phyloP scores from a whole-genome alignment of 768 basidiomycete species.

The Leccinum sublutescens region DNA sequence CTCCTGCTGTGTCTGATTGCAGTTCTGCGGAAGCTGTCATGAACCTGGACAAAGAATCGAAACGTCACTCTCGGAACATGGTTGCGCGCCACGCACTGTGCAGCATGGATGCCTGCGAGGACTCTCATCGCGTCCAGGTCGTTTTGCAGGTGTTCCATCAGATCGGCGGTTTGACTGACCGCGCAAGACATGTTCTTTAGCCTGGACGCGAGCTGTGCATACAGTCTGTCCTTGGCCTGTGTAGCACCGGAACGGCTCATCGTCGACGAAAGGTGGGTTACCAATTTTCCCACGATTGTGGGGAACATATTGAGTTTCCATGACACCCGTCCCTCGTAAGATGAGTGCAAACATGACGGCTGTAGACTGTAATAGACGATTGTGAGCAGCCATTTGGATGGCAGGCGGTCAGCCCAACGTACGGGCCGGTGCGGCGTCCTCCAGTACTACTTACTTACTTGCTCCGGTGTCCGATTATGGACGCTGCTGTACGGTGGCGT shows the following conservation, averaged over 20 bases:
- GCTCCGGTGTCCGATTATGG: not conserved
- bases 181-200: slow-evolving; percentile 66
- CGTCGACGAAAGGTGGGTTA: not conserved
- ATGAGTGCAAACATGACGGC: not conserved
- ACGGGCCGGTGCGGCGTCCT: not conserved
- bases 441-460: not conserved
- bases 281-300: slow-evolving; percentile 14
- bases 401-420: no score
- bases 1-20: slow-evolving; percentile 30
- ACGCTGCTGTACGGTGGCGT: slow-evolving; percentile 10
- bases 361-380: not conserved
- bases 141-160: slow-evolving; percentile 72
- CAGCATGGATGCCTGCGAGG: slow-evolving; percentile 76
- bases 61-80: not conserved
- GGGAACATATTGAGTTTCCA: not conserved
- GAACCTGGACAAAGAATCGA: slow-evolving; percentile 35
- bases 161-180: slow-evolving; percentile 68
- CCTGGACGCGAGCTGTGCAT: slow-evolving; percentile 70
- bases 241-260: slow-evolving; percentile 50
- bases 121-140: slow-evolving; percentile 78
- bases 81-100: slow-evolving; percentile 55
- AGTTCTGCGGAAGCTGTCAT: slow-evolving; percentile 50
- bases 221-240: slow-evolving; percentile 78
- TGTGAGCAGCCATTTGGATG: not conserved
- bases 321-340: not conserved